Conservation (phyloP, 495 filamentous ascomycete species). For the Aspergillus kassunensis region DNA sequence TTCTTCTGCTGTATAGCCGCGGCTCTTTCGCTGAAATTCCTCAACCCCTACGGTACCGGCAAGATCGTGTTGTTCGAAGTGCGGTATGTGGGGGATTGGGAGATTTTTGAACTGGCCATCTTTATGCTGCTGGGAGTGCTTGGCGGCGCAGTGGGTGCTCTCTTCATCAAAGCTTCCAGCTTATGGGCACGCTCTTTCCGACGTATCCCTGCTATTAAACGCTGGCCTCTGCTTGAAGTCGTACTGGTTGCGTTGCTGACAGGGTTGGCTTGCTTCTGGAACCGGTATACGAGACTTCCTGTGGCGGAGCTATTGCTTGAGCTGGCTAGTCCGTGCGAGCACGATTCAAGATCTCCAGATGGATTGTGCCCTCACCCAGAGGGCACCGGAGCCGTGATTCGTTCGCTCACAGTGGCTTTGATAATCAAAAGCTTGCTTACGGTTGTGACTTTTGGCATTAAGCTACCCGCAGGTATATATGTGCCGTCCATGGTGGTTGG, state of each 20-base stretch:
- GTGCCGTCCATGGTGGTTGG: conserved; percentile 98
- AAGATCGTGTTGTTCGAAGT: conserved; percentile 98
- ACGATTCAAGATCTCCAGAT: conserved; percentile 51
- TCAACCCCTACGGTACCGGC: conserved; percentile 92
- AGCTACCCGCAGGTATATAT: conserved; percentile 94
- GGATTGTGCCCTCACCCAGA: conserved; percentile 76
- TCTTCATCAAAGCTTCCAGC: conserved; percentile 94
- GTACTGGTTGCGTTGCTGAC: conserved; percentile 82
- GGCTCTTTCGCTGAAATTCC: conserved; percentile 83
- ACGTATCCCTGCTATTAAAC: conserved; percentile 73
- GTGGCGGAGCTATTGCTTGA: conserved; percentile 90
- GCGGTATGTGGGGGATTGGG: conserved; percentile 88
- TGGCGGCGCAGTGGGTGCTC: conserved; percentile 77
- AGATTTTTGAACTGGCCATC: conserved; percentile 80
- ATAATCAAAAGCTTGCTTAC: conserved; percentile 87
- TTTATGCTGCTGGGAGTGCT: conserved; percentile 84
- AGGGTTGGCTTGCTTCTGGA: conserved; percentile 88
- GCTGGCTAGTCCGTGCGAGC: conserved; percentile 79
- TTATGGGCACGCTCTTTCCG: conserved; percentile 88
- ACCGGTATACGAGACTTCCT: conserved; percentile 79
- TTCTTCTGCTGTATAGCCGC: conserved; percentile 98
- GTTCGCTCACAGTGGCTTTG: conserved; percentile 70
- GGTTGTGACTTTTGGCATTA: conserved; percentile 86
- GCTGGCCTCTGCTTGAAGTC: conserved; percentile 81
- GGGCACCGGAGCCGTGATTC: conserved; percentile 68